These are phyloP conservation scores for Cercospora sp. DNA, from an alignment of 2,329 filamentous ascomycete genomes.

Conservation along the genomic window DNA sequence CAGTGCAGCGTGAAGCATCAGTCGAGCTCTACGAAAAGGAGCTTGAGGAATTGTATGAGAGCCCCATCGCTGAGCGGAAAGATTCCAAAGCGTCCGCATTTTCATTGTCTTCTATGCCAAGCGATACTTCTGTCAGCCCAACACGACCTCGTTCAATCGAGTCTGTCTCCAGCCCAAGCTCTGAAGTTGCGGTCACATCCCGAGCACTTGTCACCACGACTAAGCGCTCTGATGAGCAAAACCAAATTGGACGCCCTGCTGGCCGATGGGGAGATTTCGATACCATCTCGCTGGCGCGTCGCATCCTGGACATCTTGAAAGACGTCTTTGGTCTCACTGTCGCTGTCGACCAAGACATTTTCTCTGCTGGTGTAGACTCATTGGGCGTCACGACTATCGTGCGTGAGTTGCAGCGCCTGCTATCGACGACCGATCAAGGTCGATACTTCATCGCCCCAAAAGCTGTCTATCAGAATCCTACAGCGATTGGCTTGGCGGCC, in stretches of 20 bases:
- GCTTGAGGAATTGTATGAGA: slow-evolving; percentile 22
- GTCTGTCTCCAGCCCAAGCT: slow-evolving; percentile 5
- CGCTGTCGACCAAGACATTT: slow-evolving; percentile 19
- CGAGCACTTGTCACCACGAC: not conserved
- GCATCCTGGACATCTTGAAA: slow-evolving; percentile 18
- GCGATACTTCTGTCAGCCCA: not conserved
- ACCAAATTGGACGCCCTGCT: not conserved
- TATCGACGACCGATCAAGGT: slow-evolving; percentile 30
- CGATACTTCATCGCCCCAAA: slow-evolving; percentile 44
- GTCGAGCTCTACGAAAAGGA: slow-evolving; percentile 24
- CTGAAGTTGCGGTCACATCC: slow-evolving; percentile 4
- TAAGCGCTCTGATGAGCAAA: not conserved
- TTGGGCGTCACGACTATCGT: slow-evolving; percentile 44
- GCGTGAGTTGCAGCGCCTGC: slow-evolving; percentile 13
- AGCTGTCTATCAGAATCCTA: slow-evolving; percentile 42
- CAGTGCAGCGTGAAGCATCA: slow-evolving; percentile 26
- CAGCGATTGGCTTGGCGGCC: slow-evolving; percentile 49
- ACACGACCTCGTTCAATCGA: not conserved
- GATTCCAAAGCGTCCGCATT: slow-evolving; percentile 14
- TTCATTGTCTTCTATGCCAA: not conserved
- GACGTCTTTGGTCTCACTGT: slow-evolving; percentile 8
- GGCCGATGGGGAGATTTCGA: not conserved
- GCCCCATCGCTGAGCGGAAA: slow-evolving; percentile 4
- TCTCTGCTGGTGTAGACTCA: slow-evolving; percentile 22
- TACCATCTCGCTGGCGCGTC: slow-evolving; percentile 6